phyloP scores from a whole-genome alignment of 2,329 filamentous ascomycete species.

The Didymella glomerata region DNA sequence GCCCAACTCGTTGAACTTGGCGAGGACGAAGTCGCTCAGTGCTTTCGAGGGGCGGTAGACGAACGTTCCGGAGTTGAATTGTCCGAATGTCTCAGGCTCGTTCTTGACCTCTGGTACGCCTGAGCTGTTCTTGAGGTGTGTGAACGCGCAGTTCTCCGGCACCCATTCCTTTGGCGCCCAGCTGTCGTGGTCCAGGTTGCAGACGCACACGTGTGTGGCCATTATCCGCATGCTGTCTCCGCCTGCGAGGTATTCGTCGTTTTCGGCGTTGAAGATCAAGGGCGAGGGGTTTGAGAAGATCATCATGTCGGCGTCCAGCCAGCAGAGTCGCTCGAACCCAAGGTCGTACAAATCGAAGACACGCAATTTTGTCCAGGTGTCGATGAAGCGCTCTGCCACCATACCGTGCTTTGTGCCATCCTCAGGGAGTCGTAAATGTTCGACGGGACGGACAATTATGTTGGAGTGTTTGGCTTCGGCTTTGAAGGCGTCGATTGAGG shows the following conservation, averaged over 20 bases:
- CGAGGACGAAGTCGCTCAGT: conserved; percentile 53
- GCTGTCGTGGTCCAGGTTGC: conserved; percentile 60
- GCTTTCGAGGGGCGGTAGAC: conserved; percentile 56
- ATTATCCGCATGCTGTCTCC: conserved; percentile 51
- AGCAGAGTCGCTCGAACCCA: conserved; percentile 54
- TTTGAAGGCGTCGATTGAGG: conserved; percentile 54
- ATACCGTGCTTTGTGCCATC: conserved; percentile 44
- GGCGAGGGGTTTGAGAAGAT: conserved; percentile 53
- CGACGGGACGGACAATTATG: conserved; percentile 52
- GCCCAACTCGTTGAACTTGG: conserved; percentile 53
- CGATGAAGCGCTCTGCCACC: conserved; percentile 62
- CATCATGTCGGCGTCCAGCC: conserved; percentile 64
- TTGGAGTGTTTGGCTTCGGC: conserved; percentile 54
- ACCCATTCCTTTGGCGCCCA: conserved; percentile 62
- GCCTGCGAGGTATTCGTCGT: conserved; percentile 44
- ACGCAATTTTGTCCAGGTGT: conserved; percentile 65
- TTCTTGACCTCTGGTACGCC: conserved; percentile 47
- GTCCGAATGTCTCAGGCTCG: conserved; percentile 51
- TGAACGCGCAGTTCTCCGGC: conserved; percentile 60
- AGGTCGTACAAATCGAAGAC: conserved; percentile 57
- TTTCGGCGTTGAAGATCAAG: conserved; percentile 53
- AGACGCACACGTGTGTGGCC: conserved; percentile 62
- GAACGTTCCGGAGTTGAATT: conserved; percentile 63
- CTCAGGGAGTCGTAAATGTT: conserved; percentile 53
- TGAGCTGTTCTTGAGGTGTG: conserved; percentile 47